Conservation (phyloP, 1,139 yeast genomes). For the Sporopachydermia cereana region DNA sequence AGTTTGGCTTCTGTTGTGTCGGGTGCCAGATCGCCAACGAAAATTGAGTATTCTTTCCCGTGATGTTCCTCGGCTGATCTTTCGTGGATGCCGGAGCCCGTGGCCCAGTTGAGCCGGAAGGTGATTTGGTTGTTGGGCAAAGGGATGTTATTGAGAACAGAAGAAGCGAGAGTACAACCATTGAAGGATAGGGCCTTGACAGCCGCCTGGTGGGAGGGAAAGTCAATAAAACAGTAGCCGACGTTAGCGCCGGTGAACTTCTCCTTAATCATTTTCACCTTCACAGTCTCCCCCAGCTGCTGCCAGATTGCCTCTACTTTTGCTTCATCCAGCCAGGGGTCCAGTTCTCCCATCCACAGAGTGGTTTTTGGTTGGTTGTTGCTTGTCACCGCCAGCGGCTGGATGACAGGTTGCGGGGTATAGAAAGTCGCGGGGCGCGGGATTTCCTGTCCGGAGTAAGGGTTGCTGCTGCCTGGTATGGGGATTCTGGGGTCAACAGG, state of each 20-base stretch:
- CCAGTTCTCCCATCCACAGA: slow-evolving; percentile 94
- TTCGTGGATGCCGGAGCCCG: slow-evolving; percentile 46
- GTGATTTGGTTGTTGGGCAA: slow-evolving; percentile 52
- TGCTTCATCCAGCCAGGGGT: slow-evolving; percentile 73
- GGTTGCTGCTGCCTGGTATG: too few species aligned
- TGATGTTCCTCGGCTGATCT: slow-evolving; percentile 21
- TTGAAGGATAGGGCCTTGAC: slow-evolving; percentile 38
- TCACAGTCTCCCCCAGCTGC: slow-evolving; percentile 34
- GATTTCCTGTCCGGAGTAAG: too few species aligned
- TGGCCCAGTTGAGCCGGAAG: slow-evolving; percentile 80
- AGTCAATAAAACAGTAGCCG: slow-evolving; percentile 82
- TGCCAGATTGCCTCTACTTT: slow-evolving; percentile 60
- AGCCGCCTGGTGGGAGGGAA: slow-evolving; percentile 54
- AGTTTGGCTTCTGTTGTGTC: slow-evolving; percentile 16
- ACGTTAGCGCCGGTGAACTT: slow-evolving; percentile 41
- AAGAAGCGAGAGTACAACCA: slow-evolving; percentile 9
- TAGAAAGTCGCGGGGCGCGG: slow-evolving; percentile 2
- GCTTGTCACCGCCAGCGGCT: not conserved
- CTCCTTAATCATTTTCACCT: slow-evolving; percentile 51
- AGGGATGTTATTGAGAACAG: slow-evolving; percentile 53
- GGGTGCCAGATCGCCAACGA: slow-evolving; percentile 17
- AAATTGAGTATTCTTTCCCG: slow-evolving; percentile 48
- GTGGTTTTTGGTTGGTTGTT: slow-evolving; percentile 20
- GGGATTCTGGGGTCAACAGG: too few species aligned
- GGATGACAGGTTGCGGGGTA: not conserved